Evolutionary conservation across 352 stramenopile species (phyloP).

Genomic region (Phytophthora ramorum): DNA sequence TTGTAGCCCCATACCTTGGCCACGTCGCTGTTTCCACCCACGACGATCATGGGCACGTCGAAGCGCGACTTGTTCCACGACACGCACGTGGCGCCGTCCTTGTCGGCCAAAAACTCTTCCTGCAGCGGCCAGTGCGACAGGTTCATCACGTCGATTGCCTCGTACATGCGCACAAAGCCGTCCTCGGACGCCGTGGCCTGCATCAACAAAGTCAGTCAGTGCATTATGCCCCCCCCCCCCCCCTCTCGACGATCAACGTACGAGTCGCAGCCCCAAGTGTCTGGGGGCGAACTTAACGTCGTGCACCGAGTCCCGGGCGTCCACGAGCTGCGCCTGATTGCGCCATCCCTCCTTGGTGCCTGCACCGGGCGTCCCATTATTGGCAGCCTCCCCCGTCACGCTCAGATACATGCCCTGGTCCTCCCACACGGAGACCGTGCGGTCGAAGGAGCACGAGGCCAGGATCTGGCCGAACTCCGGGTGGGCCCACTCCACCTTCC

Average conservation of each 20-base stretch:
- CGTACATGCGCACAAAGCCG: conserved; percentile 95
- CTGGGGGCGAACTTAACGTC: conserved; percentile 96
- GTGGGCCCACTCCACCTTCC: conserved; percentile 95
- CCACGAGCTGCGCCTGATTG: conserved; percentile 90
- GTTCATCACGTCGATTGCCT: conserved; percentile 96
- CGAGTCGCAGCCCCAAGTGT: conserved; percentile 92
- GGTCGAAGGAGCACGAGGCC: conserved; percentile 94
- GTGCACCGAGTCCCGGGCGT: conserved; percentile 94
- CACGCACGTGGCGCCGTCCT: conserved; percentile 91
- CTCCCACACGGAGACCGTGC: conserved; percentile 96
- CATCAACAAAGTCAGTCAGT: background rate
- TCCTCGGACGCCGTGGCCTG: conserved; percentile 94
- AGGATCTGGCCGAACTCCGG: conserved; percentile 97
- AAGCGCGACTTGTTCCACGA: conserved; percentile 96
- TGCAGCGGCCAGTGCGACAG: conserved; percentile 94
- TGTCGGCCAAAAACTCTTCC: conserved; percentile 86
- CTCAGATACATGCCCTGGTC: conserved; percentile 83
- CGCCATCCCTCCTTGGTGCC: conserved; percentile 74
- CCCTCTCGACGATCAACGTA: conserved; percentile 21
- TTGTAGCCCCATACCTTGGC: conserved; percentile 94
- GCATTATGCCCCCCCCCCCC: no score
- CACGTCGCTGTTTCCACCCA: conserved; percentile 90
- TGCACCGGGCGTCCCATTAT: background rate
- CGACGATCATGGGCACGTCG: conserved; percentile 94
- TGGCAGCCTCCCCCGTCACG: conserved; percentile 12